A percentile compares a stretch with the other conserved stretches of the same genome.
Conservation (phyloP, 768 basidiomycete genomes). For the Sporobolomyces pararoseus region DNA sequence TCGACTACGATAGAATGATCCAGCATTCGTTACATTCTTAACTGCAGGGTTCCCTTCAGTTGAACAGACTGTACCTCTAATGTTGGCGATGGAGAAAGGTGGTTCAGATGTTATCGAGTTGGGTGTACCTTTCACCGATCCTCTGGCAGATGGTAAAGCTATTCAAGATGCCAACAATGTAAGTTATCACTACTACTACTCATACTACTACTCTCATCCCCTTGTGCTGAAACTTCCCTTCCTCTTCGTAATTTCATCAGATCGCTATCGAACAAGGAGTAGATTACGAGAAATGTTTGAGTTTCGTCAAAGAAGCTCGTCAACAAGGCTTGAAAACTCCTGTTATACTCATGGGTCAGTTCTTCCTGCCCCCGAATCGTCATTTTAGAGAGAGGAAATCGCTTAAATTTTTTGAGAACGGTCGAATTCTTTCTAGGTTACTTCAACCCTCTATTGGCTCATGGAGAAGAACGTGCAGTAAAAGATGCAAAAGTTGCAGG, state of each 20-base stretch:
- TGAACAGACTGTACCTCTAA: slow-evolving; percentile 74
- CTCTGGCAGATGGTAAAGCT: slow-evolving; percentile 87
- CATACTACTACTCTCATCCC: neutral
- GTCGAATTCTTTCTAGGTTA: slow-evolving; percentile 62
- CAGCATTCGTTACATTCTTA: slow-evolving; percentile 63
- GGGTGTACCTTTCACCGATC: slow-evolving; percentile 93
- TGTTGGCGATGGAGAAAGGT: slow-evolving; percentile 88
- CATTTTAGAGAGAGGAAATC: no score
- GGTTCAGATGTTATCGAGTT: slow-evolving; percentile 93
- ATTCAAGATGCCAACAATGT: slow-evolving; percentile 95
- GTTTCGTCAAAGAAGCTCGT: slow-evolving; percentile 71
- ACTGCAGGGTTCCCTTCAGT: slow-evolving; percentile 85
- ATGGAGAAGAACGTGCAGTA: slow-evolving; percentile 91
- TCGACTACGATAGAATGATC: slow-evolving; percentile 28
- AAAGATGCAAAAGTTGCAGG: slow-evolving; percentile 83
- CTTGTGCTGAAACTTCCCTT: no score
- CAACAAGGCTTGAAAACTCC: slow-evolving; percentile 76
- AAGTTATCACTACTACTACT: neutral
- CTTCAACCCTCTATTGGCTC: slow-evolving; percentile 92
- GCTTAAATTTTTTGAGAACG: no score
- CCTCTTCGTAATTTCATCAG: slow-evolving; percentile 51
- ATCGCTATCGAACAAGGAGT: slow-evolving; percentile 76
- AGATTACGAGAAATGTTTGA: slow-evolving; percentile 70
- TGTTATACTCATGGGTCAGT: slow-evolving; percentile 85
- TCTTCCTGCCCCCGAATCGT: neutral